Evolutionary conservation across 2,329 filamentous ascomycete genomes (phyloP).

Genomic region (Alternaria arbusti): DNA sequence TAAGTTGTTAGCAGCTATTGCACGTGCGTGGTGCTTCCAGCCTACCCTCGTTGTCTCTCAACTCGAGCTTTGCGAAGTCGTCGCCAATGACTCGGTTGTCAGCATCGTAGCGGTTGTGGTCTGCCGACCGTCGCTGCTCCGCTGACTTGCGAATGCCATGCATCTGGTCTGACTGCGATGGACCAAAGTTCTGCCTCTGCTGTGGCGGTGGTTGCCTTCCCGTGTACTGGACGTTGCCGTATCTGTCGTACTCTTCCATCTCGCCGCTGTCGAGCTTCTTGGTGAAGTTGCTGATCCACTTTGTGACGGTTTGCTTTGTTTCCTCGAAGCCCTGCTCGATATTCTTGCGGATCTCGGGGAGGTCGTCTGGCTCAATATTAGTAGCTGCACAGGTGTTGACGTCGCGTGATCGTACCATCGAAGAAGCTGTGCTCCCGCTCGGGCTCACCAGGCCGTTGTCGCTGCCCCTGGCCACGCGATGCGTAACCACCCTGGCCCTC

Average conservation of each 20-base stretch:
- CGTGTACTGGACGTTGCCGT: slow-evolving; percentile 51
- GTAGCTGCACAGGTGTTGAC: neutral
- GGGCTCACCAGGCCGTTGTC: slow-evolving; percentile 62
- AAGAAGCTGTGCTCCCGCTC: slow-evolving; percentile 85
- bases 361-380: slow-evolving; percentile 69
- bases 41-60: slow-evolving; percentile 66
- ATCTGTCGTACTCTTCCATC: slow-evolving; percentile 67
- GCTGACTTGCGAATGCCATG: slow-evolving; percentile 50
- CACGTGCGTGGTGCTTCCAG: neutral
- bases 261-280: slow-evolving; percentile 88
- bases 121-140: slow-evolving; percentile 70
- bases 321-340: slow-evolving; percentile 93
- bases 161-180: slow-evolving; percentile 49
- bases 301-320: slow-evolving; percentile 90
- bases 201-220: slow-evolving; percentile 30
- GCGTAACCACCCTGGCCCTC: slow-evolving; percentile 32
- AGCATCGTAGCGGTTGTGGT: slow-evolving; percentile 91
- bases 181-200: slow-evolving; percentile 47
- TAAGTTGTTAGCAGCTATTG: neutral
- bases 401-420: slow-evolving; percentile 62
- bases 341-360: slow-evolving; percentile 91
- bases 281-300: slow-evolving; percentile 88
- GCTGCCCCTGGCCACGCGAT: slow-evolving; percentile 45
- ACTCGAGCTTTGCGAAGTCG: slow-evolving; percentile 75
- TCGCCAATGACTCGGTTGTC: slow-evolving; percentile 90